A percentile compares a stretch with the other conserved stretches of the same genome.
phyloP scores from a whole-genome alignment of 305 asterid genomes.

The Caryopteris hybrid region DNA sequence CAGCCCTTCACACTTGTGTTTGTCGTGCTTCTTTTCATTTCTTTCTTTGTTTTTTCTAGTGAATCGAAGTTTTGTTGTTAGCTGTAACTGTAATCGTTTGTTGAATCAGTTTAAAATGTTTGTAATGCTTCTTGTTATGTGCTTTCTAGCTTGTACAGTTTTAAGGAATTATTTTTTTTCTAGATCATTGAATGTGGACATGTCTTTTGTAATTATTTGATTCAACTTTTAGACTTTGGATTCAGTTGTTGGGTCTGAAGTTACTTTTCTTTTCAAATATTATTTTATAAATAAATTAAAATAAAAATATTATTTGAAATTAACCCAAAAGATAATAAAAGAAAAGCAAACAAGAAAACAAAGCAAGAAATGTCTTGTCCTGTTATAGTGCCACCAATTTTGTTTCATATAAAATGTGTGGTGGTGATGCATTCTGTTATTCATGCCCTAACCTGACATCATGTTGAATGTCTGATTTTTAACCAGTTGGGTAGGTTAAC shows the following conservation, averaged over 20 bases:
- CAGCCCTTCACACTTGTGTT: neutral
- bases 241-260: slow-evolving; percentile 12
- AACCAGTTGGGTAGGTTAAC: neutral
- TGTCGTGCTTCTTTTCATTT: neutral
- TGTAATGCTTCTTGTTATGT: slow-evolving; percentile 22
- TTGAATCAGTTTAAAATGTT: slow-evolving; percentile 13
- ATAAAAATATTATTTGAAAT: neutral
- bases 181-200: slow-evolving; percentile 12
- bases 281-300: too few relatives aligned
- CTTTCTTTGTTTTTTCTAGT: neutral
- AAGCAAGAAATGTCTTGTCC: neutral
- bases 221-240: slow-evolving; percentile 3
- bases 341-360: neutral
- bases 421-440: neutral
- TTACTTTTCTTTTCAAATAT: too few relatives aligned
- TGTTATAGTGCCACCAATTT: neutral
- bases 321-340: neutral
- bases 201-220: slow-evolving; percentile 10
- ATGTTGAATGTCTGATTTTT: neutral
- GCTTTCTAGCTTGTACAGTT: slow-evolving; percentile 19
- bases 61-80: slow-evolving; percentile 17
- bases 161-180: neutral
- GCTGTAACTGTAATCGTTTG: slow-evolving; percentile 11
- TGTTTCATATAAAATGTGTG: neutral
- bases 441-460: neutral